These are phyloP conservation scores for Cladosporium sp. DNA, from an alignment of 2,329 filamentous ascomycete genomes.

Conservation along the genomic window DNA sequence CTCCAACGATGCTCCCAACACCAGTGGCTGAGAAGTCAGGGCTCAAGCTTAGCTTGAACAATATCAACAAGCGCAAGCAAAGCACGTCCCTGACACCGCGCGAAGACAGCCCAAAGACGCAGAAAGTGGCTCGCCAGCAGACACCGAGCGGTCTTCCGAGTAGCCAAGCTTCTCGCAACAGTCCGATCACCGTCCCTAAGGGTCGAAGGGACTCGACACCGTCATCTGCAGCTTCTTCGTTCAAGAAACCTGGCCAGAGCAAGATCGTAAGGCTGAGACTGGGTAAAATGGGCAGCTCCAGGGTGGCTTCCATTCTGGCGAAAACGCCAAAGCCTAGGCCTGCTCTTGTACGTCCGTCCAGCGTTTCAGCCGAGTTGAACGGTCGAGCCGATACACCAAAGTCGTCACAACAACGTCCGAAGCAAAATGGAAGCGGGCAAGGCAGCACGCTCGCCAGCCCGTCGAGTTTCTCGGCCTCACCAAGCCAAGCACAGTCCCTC, in stretches of 20 bases:
- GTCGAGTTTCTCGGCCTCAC: conserved; percentile 16
- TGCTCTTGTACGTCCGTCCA: neutral
- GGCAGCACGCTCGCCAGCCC: conserved; percentile 12
- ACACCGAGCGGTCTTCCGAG: conserved; percentile 3
- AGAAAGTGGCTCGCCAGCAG: conserved; percentile 18
- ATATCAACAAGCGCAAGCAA: conserved; percentile 24
- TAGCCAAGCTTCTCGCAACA: conserved; percentile 4
- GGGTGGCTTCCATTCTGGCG: neutral
- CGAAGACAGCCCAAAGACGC: conserved; percentile 25
- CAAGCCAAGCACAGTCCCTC: conserved; percentile 15
- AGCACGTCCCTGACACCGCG: conserved; percentile 18
- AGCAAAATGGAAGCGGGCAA: conserved; percentile 10
- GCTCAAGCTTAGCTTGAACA: conserved; percentile 23
- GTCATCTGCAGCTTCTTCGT: neutral
- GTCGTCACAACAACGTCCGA: neutral
- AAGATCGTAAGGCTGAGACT: conserved; percentile 9
- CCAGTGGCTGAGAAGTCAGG: conserved; percentile 20
- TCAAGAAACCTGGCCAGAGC: conserved; percentile 2
- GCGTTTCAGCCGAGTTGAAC: neutral
- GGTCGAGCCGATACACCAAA: too few species aligned
- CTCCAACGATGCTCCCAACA: conserved; percentile 11
- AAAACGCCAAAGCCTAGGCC: conserved; percentile 1
- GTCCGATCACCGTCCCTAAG: conserved; percentile 2
- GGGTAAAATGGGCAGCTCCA: conserved; percentile 1
- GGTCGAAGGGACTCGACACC: conserved; percentile 2